Percentiles rank a stretch among this genome's conserved stretches.
phyloP scores from a whole-genome alignment of 140 eudicot species.

The Artemisia princeps region DNA sequence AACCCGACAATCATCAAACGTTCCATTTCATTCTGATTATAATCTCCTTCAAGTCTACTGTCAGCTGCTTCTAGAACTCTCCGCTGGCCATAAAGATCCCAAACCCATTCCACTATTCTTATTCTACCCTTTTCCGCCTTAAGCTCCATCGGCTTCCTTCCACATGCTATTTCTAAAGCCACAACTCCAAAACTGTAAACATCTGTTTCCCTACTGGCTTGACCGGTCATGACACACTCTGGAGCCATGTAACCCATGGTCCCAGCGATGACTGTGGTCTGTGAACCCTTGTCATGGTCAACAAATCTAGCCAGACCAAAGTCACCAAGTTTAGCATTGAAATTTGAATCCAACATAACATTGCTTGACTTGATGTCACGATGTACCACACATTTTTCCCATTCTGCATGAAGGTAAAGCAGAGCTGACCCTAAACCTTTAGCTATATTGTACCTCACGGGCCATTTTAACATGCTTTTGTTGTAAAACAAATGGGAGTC shows the following conservation, averaged over 20 bases:
- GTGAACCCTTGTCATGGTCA: slow-evolving; percentile 46
- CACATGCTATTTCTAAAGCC: slow-evolving; percentile 45
- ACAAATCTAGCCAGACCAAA: slow-evolving; percentile 53
- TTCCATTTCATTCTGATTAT: slow-evolving; percentile 31
- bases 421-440: slow-evolving; percentile 42
- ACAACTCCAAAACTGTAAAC: slow-evolving; percentile 65
- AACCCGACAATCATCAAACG: slow-evolving; percentile 43
- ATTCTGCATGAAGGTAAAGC: slow-evolving; percentile 48
- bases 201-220: slow-evolving; percentile 49
- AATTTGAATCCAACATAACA: slow-evolving; percentile 51
- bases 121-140: slow-evolving; percentile 15
- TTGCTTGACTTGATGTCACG: slow-evolving; percentile 58
- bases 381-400: slow-evolving; percentile 62
- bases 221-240: slow-evolving; percentile 43
- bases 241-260: slow-evolving; percentile 65
- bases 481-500: slow-evolving; percentile 42
- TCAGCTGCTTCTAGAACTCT: slow-evolving; percentile 37
- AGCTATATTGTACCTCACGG: slow-evolving; percentile 34
- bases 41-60: slow-evolving; percentile 21
- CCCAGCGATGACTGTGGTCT: slow-evolving; percentile 41
- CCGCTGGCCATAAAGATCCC: slow-evolving; percentile 37
- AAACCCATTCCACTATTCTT: slow-evolving; percentile 40
- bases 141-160: slow-evolving; percentile 31
- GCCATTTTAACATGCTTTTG: slow-evolving; percentile 42
- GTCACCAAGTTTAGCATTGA: slow-evolving; percentile 55